These are phyloP conservation scores for Pichia kudriavzevii DNA, from an alignment of 1,139 yeast species.

Conservation along the genomic window DNA sequence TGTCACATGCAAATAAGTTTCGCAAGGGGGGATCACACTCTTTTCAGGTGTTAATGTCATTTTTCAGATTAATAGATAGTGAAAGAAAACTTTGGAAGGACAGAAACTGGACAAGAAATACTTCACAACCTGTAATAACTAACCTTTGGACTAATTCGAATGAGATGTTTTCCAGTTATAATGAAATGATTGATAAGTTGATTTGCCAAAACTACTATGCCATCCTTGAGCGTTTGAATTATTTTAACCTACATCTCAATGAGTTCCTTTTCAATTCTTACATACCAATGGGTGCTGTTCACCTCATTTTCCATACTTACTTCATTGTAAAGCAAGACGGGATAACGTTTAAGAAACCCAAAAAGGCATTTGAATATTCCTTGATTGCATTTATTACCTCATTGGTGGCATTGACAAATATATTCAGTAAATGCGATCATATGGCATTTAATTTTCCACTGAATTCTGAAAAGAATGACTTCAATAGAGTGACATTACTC, in stretches of 20 bases:
- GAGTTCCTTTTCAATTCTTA: slow-evolving; percentile 15
- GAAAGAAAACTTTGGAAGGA: slow-evolving; percentile 11
- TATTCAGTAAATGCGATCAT: slow-evolving; percentile 10
- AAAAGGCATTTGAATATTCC: slow-evolving; percentile 12
- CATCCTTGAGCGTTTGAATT: slow-evolving; percentile 19
- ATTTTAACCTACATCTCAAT: slow-evolving; percentile 18
- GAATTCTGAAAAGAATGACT: slow-evolving; percentile 5
- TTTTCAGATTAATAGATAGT: slow-evolving; percentile 4
- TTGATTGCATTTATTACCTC: slow-evolving; percentile 13
- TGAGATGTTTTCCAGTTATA: too few relatives aligned
- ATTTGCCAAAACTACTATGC: slow-evolving; percentile 16
- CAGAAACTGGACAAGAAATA: slow-evolving; percentile 2
- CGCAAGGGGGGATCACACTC: too few relatives aligned
- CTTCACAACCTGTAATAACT: too few relatives aligned
- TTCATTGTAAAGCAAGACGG: slow-evolving; percentile 8
- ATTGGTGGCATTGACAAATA: slow-evolving; percentile 11
- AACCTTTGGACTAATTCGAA: too few relatives aligned
- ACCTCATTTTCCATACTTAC: slow-evolving; percentile 12
- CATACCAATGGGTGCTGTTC: slow-evolving; percentile 17
- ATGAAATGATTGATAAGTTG: slow-evolving; percentile 3
- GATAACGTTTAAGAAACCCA: slow-evolving; percentile 6
- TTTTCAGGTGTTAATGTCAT: too few relatives aligned
- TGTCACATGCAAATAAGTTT: too few relatives aligned
- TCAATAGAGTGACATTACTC: slow-evolving; percentile 9
- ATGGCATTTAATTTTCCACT: slow-evolving; percentile 3